Percentiles rank a stretch among this genome's conserved stretches.
phyloP scores from a whole-genome alignment of 306 rosid genomes.

The Senna siamea region DNA sequence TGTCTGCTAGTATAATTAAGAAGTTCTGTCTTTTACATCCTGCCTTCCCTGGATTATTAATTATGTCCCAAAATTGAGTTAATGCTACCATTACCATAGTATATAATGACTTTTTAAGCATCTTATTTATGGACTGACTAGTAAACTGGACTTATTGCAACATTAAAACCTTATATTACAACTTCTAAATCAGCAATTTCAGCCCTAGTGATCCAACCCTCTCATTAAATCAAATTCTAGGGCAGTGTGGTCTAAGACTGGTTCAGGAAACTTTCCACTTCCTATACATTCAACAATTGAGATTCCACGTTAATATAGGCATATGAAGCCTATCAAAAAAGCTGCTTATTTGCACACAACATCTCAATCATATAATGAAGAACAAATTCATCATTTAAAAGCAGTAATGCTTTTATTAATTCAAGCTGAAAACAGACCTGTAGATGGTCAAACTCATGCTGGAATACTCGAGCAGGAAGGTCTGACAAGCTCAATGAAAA shows the following conservation, averaged over 20 bases:
- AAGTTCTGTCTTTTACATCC: neutral
- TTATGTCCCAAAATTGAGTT: no score
- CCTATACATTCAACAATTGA: neutral
- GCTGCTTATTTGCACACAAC: slow-evolving; percentile 17
- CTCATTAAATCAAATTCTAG: neutral
- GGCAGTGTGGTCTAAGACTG: neutral
- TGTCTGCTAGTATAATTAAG: no score
- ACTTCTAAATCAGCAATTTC: neutral
- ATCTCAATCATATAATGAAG: neutral
- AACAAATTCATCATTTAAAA: slow-evolving; percentile 9
- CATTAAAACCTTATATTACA: neutral
- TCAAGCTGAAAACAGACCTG: slow-evolving; percentile 55
- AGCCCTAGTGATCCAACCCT: neutral
- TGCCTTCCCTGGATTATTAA: neutral
- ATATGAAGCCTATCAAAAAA: neutral
- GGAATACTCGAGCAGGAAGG: slow-evolving; percentile 92
- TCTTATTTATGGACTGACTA: neutral
- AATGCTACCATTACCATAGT: neutral
- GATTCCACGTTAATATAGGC: slow-evolving; percentile 4
- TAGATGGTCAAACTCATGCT: slow-evolving; percentile 95
- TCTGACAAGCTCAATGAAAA: slow-evolving; percentile 70
- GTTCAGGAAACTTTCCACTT: neutral
- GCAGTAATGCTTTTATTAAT: neutral
- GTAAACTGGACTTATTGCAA: neutral
- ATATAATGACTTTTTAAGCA: no score